A percentile compares a stretch with the other conserved stretches of the same genome.
Evolutionary conservation across 441 rosid species (phyloP).

Genomic region (Erodium trifolium): DNA sequence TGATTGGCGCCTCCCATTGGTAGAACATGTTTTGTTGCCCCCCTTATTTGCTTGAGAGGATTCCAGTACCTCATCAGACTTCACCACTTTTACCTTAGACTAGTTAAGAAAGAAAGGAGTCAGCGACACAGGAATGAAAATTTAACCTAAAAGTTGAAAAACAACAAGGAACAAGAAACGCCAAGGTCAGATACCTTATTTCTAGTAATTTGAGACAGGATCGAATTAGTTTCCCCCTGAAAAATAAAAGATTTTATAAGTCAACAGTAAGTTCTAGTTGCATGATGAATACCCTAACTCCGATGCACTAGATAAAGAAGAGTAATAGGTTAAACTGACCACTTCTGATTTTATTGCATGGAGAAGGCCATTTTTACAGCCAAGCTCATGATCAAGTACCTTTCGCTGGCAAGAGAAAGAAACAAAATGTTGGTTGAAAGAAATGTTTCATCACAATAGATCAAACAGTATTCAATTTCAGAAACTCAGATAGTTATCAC

Average conservation of each 20-base stretch:
- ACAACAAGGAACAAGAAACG: neutral
- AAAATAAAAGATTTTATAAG: neutral
- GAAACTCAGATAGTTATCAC: slow-evolving; percentile 16
- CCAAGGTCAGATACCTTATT: slow-evolving; percentile 22
- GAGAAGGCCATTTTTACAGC: slow-evolving; percentile 41
- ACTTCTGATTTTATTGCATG: slow-evolving; percentile 32
- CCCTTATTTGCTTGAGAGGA: slow-evolving; percentile 14
- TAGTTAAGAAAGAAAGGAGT: neutral
- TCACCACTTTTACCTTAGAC: slow-evolving; percentile 23
- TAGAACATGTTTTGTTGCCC: slow-evolving; percentile 22
- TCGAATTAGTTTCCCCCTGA: slow-evolving; percentile 19
- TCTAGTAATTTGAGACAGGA: slow-evolving; percentile 13
- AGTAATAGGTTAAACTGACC: slow-evolving; percentile 23
- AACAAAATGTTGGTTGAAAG: slow-evolving; percentile 14
- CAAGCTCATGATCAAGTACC: slow-evolving; percentile 44
- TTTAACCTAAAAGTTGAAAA: neutral
- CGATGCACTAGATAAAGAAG: slow-evolving; percentile 13
- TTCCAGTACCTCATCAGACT: slow-evolving; percentile 17
- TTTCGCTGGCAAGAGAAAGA: slow-evolving; percentile 29
- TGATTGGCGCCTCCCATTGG: slow-evolving; percentile 24
- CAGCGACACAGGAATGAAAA: slow-evolving; percentile 15
- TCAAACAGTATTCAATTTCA: slow-evolving; percentile 10
- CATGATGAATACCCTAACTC: neutral
- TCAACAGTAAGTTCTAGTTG: slow-evolving; percentile 7
- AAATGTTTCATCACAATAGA: slow-evolving; percentile 3